These are phyloP conservation scores for Paramyrothecium roridum DNA, from an alignment of 2,329 filamentous ascomycete genomes.

Conservation along the genomic window DNA sequence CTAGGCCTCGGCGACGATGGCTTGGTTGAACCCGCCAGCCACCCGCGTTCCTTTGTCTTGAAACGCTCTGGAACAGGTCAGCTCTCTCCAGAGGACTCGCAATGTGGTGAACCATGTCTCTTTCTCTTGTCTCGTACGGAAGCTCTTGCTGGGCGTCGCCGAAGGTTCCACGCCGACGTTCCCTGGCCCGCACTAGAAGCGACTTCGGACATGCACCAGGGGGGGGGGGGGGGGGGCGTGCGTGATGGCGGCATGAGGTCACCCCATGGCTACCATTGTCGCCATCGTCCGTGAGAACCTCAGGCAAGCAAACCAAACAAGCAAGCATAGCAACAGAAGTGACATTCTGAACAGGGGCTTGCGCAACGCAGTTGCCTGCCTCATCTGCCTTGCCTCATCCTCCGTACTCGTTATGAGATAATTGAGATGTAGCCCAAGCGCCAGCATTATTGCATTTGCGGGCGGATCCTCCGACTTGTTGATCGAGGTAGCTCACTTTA, in stretches of 20 bases:
- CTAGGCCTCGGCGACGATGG: too few relatives aligned
- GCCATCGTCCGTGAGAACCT: background rate
- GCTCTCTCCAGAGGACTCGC: background rate
- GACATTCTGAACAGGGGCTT: too few relatives aligned
- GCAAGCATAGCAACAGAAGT: too few relatives aligned
- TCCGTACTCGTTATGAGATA: too few relatives aligned
- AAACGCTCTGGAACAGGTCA: background rate
- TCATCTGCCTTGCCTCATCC: too few relatives aligned
- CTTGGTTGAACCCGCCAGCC: too few relatives aligned
- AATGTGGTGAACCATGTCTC: background rate
- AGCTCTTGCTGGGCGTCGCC: background rate
- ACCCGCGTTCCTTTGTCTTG: too few relatives aligned
- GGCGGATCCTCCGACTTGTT: too few relatives aligned
- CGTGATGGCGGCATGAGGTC: conserved; percentile 1
- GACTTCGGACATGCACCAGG: background rate
- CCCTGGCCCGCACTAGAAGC: background rate
- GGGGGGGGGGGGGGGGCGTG: background rate
- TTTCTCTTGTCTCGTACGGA: background rate
- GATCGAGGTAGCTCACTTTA: too few relatives aligned
- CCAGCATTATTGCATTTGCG: too few relatives aligned
- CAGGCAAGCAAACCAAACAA: background rate
- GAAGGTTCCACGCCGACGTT: background rate
- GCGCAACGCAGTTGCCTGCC: too few relatives aligned
- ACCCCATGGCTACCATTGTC: background rate
- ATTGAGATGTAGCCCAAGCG: too few relatives aligned